Percentiles rank a stretch among this genome's conserved stretches.
Conservation (phyloP, 2,329 filamentous ascomycete species). For the Cytospora chrysosperma region DNA sequence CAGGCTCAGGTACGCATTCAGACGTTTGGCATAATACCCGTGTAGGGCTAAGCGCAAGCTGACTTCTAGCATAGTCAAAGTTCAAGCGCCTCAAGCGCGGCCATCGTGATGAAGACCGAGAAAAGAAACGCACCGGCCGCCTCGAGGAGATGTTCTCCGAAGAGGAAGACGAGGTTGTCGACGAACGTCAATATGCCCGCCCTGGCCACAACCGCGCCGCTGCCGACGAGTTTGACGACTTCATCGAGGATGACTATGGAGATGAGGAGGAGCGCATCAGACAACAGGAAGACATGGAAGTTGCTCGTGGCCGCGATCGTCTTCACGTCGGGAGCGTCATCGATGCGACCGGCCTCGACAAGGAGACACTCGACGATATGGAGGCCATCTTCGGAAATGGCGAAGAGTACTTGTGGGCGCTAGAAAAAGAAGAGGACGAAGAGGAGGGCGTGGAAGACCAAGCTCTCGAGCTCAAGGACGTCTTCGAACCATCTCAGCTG, state of each 20-base stretch:
- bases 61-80: constrained; percentile 61
- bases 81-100: constrained; percentile 97
- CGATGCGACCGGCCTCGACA: constrained; percentile 82
- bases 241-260: constrained; percentile 94
- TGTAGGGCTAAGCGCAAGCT: background rate
- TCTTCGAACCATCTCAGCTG: constrained; percentile 95
- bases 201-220: constrained; percentile 54
- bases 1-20: constrained; percentile 15
- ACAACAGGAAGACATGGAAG: constrained; percentile 82
- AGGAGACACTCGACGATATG: constrained; percentile 93
- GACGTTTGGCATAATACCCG: background rate
- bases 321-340: constrained; percentile 67
- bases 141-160: constrained; percentile 94
- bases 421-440: constrained; percentile 84
- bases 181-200: constrained; percentile 52
- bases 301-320: constrained; percentile 74
- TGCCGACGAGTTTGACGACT: constrained; percentile 85
- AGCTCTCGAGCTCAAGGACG: constrained; percentile 89
- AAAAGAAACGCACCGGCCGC: constrained; percentile 63
- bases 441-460: constrained; percentile 80
- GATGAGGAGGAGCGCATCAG: constrained; percentile 76
- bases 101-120: constrained; percentile 71
- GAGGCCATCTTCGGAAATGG: constrained; percentile 93
- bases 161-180: constrained; percentile 75
- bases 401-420: constrained; percentile 91